phyloP scores from a whole-genome alignment of 352 stramenopile species.

The Globisporangium spinosum region DNA sequence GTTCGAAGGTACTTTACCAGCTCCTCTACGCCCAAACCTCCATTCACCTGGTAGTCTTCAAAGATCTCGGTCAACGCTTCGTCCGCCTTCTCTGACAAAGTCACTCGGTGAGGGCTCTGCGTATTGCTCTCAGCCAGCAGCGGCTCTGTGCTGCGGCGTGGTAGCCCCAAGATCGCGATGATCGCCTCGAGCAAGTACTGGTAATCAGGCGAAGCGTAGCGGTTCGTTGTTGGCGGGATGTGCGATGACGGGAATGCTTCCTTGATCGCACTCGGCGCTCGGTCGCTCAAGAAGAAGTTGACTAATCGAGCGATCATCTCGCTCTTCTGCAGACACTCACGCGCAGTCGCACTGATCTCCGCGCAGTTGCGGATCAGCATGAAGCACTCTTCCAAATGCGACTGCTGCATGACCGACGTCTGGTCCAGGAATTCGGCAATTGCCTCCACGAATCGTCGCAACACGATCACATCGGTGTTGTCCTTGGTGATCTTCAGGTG shows the following conservation, averaged over 20 bases:
- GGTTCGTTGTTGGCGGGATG: slow-evolving; percentile 30
- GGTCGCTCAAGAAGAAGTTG: slow-evolving; percentile 80
- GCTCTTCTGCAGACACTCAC: slow-evolving; percentile 42
- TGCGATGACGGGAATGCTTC: slow-evolving; percentile 68
- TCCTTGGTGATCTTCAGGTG: slow-evolving; percentile 38
- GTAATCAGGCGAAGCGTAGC: slow-evolving; percentile 81
- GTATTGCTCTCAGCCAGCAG: slow-evolving; percentile 61
- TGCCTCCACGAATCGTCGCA: slow-evolving; percentile 39
- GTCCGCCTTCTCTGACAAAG: slow-evolving; percentile 69
- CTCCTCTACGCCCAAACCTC: slow-evolving; percentile 49
- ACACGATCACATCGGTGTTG: slow-evolving; percentile 18
- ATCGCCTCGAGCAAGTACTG: slow-evolving; percentile 88
- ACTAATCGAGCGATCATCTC: slow-evolving; percentile 81
- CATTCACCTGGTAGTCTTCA: slow-evolving; percentile 51
- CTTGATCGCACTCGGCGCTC: slow-evolving; percentile 54
- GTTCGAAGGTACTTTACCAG: slow-evolving; percentile 67
- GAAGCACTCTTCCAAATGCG: slow-evolving; percentile 86
- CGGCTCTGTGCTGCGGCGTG: slow-evolving; percentile 54
- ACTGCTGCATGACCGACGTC: slow-evolving; percentile 72
- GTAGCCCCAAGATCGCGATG: slow-evolving; percentile 78
- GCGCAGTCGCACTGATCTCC: slow-evolving; percentile 48
- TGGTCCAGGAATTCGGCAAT: slow-evolving; percentile 67
- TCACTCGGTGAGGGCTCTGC: slow-evolving; percentile 67
- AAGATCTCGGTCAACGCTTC: slow-evolving; percentile 75
- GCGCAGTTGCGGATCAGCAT: slow-evolving; percentile 79